phyloP scores from a whole-genome alignment of 2,329 filamentous ascomycete genomes.

The Meredithiella fracta region DNA sequence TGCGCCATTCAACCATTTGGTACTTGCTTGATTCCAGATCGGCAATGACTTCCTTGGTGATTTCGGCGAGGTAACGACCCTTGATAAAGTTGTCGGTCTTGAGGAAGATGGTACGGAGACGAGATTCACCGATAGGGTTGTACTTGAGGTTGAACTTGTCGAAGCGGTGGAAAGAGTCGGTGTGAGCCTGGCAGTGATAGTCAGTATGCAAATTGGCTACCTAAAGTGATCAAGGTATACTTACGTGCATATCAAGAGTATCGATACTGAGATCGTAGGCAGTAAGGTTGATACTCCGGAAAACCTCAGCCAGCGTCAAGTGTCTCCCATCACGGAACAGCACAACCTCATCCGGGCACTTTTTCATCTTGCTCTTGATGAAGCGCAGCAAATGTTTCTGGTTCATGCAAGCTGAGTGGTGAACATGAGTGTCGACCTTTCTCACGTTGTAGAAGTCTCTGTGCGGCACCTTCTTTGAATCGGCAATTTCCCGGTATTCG shows the following conservation, averaged over 20 bases:
- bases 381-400: conserved; percentile 96
- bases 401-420: conserved; percentile 99
- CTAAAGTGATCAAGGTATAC: conserved; percentile 21
- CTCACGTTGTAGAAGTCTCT: conserved; percentile 98
- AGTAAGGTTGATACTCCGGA: conserved; percentile 91
- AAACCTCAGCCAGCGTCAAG: conserved; percentile 80
- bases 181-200: conserved; percentile 52
- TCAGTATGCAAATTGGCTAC: neutral
- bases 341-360: conserved; percentile 84
- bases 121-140: conserved; percentile 90
- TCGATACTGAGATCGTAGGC: conserved; percentile 97
- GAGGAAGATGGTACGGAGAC: conserved; percentile 90
- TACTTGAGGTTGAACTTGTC: conserved; percentile 99
- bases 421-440: conserved; percentile 97
- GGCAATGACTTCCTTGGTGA: conserved; percentile 93
- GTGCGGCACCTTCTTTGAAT: conserved; percentile 94
- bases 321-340: conserved; percentile 84
- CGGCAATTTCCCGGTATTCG: conserved; percentile 93
- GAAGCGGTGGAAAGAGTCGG: conserved; percentile 94
- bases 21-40: conserved; percentile 98
- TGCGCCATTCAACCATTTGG: conserved; percentile 98
- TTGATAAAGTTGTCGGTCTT: conserved; percentile 98
- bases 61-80: conserved; percentile 87
- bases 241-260: conserved; percentile 93
- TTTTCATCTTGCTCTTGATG: conserved; percentile 99